These are phyloP conservation scores for Kodamaea sp. DNA, from an alignment of 1,139 yeast genomes.

Conservation along the genomic window DNA sequence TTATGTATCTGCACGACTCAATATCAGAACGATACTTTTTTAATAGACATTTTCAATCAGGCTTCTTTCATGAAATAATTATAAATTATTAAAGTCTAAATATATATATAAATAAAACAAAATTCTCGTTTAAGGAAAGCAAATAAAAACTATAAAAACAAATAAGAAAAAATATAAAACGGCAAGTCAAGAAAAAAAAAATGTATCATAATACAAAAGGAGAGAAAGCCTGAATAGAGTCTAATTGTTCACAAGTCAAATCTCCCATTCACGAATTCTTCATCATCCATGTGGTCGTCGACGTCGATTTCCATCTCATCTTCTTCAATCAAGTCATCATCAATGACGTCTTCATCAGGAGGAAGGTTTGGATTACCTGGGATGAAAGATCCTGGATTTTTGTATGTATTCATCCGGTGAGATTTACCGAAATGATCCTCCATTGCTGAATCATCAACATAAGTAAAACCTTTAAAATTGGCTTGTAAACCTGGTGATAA, in stretches of 20 bases:
- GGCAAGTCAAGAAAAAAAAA: neutral
- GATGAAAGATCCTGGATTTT: conserved; percentile 67
- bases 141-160: conserved; percentile 1
- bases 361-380: conserved; percentile 78
- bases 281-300: conserved; percentile 47
- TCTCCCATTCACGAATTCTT: conserved; percentile 85
- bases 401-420: conserved; percentile 45
- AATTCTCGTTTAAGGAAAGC: conserved; percentile 1
- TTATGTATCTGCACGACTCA: no score
- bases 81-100: conserved; percentile 1
- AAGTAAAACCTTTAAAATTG: conserved; percentile 92
- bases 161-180: neutral
- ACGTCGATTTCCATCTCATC: conserved; percentile 53
- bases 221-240: conserved; percentile 1
- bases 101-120: conserved; percentile 3
- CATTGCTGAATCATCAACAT: conserved; percentile 91
- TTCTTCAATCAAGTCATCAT: conserved; percentile 63
- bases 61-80: conserved; percentile 1
- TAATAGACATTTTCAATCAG: neutral
- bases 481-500: conserved; percentile 93
- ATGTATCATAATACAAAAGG: conserved; percentile 5
- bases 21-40: no score
- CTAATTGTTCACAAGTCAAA: conserved; percentile 57
- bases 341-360: conserved; percentile 80
- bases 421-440: conserved; percentile 70